Percentiles rank a stretch among this genome's conserved stretches.
Evolutionary conservation across 371 early-diverging fungal species (phyloP).

Genomic region (Cokeromyces recurvatus): DNA sequence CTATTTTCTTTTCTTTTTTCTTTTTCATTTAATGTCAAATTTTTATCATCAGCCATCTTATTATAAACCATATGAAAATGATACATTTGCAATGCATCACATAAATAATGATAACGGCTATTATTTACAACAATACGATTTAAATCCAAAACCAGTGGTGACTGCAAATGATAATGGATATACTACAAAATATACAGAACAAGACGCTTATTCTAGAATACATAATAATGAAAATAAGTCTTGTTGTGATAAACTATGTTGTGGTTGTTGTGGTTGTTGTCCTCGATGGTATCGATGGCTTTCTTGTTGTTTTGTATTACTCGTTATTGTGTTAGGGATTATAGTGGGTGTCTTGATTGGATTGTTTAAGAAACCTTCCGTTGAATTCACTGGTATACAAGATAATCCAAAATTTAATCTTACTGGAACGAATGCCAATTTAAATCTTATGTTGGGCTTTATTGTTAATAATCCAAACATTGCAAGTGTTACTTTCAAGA

Average conservation of each 20-base stretch:
- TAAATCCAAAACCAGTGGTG: too few relatives aligned
- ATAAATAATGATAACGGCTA: too few relatives aligned
- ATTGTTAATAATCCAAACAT: conserved; percentile 54
- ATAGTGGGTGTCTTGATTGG: conserved; percentile 37
- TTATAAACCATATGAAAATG: too few relatives aligned
- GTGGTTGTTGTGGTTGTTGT: conserved; percentile 45
- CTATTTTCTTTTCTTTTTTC: too few relatives aligned
- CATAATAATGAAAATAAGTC: too few relatives aligned
- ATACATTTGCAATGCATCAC: too few relatives aligned
- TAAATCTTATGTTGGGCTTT: conserved; percentile 34
- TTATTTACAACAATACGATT: too few relatives aligned
- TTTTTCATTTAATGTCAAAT: too few relatives aligned
- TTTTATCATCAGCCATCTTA: too few relatives aligned
- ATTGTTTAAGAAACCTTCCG: conserved; percentile 33
- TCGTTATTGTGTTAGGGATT: conserved; percentile 35
- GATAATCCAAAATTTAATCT: conserved; percentile 24
- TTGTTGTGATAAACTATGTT: conserved; percentile 39
- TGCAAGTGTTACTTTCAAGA: conserved; percentile 50
- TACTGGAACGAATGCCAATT: conserved; percentile 14
- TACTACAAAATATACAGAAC: too few relatives aligned
- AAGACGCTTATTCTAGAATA: too few relatives aligned
- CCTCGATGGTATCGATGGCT: conserved; percentile 41
- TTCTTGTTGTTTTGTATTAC: conserved; percentile 25
- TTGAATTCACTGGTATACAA: conserved; percentile 31
- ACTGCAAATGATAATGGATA: too few relatives aligned